Conservation (phyloP, 495 filamentous ascomycete species). For the Tuber aestivum region DNA sequence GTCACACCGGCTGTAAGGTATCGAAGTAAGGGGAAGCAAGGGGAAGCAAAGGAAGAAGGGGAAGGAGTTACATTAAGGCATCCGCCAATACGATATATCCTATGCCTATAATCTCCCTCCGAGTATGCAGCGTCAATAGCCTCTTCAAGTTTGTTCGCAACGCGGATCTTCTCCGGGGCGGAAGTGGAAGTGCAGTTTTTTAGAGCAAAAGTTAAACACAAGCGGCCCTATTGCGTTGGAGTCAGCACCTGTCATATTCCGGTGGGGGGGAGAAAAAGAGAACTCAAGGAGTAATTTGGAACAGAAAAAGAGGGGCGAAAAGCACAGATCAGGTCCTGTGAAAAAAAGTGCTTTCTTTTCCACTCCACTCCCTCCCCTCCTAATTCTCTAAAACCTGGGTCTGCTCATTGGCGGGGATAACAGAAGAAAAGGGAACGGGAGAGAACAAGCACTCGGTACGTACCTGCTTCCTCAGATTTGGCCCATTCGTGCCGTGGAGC, state of each 20-base stretch:
- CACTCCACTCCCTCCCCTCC: not conserved
- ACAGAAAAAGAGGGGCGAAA: not conserved
- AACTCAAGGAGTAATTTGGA: not conserved
- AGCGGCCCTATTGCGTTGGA: constrained; percentile 14
- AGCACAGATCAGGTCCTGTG: not conserved
- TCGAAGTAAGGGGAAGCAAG: too few species aligned
- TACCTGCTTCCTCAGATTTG: constrained; percentile 31
- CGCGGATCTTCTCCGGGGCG: constrained; percentile 19
- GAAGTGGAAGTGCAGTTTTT: constrained; percentile 24
- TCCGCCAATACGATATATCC: constrained; percentile 26
- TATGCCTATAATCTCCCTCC: constrained; percentile 28
- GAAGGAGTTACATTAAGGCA: constrained; percentile 19
- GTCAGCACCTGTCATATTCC: constrained; percentile 5
- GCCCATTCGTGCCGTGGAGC: constrained; percentile 26
- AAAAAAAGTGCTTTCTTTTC: not conserved
- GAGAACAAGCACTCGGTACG: not conserved
- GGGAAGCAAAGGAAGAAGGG: not conserved
- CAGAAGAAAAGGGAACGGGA: not conserved
- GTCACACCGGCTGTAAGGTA: not conserved
- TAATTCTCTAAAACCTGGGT: too few species aligned
- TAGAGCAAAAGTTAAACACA: constrained; percentile 31
- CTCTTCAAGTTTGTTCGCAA: constrained; percentile 31
- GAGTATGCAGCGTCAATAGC: constrained; percentile 29
- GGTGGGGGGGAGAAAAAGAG: too few species aligned
- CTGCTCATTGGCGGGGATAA: not conserved